phyloP scores from a whole-genome alignment of 2,329 filamentous ascomycete species.

The Pseudodiploospora longispora region DNA sequence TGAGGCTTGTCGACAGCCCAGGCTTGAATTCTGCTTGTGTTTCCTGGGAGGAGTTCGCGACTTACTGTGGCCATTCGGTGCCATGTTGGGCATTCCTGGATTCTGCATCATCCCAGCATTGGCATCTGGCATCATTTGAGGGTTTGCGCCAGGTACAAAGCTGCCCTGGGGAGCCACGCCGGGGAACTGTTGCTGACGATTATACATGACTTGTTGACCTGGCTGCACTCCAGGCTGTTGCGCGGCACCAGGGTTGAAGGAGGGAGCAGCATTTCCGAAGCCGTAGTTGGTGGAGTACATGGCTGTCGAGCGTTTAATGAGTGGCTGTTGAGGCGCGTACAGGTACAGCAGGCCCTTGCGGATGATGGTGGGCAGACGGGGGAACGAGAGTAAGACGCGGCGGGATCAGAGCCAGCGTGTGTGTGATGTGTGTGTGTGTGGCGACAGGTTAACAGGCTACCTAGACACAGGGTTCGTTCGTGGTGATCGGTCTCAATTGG shows the following conservation, averaged over 20 bases:
- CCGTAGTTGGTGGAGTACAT: conserved; percentile 51
- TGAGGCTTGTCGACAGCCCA: background rate
- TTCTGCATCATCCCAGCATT: conserved; percentile 57
- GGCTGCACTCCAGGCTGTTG: conserved; percentile 28
- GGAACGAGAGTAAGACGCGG: background rate
- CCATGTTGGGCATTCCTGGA: conserved; percentile 51
- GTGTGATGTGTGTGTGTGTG: background rate
- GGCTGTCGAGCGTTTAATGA: conserved; percentile 15
- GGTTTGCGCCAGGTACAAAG: conserved; percentile 43
- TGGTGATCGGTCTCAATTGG: too few species aligned
- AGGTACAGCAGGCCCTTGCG: background rate
- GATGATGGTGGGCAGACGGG: background rate
- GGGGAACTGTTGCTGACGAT: conserved; percentile 46
- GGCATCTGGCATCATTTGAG: conserved; percentile 47
- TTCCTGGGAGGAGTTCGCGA: conserved; percentile 10
- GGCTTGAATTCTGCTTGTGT: too few species aligned
- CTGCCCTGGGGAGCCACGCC: conserved; percentile 43
- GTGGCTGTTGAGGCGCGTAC: background rate
- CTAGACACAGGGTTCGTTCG: too few species aligned
- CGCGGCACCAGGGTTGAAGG: conserved; percentile 42
- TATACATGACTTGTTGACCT: conserved; percentile 51
- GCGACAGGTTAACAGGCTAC: background rate
- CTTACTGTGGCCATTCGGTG: conserved; percentile 53
- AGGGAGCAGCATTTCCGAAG: conserved; percentile 43
- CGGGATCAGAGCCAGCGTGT: background rate